Evolutionary conservation across 805 yeast genomes (phyloP).

Genomic region (Monosporozyma aquatica): DNA sequence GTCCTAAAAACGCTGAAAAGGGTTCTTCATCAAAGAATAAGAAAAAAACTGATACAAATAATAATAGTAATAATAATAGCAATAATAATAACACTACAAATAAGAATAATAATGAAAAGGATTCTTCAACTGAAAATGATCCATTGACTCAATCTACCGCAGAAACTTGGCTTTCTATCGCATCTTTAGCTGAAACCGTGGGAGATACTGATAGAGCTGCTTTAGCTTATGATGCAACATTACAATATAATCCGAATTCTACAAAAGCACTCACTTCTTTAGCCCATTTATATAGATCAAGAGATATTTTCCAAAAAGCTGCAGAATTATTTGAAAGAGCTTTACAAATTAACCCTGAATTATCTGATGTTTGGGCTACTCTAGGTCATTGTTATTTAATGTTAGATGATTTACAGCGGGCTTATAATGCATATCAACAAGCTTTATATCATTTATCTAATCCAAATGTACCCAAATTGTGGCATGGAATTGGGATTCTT

Average conservation of each 20-base stretch:
- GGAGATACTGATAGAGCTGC: conserved; percentile 87
- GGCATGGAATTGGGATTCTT: conserved; percentile 98
- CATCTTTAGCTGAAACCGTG: conserved; percentile 78
- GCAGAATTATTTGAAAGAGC: conserved; percentile 91
- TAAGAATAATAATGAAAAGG: not conserved
- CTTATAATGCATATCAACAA: conserved; percentile 93
- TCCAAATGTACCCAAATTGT: conserved; percentile 90
- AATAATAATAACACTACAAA: not conserved
- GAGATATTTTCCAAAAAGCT: conserved; percentile 88
- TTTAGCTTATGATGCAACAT: conserved; percentile 77
- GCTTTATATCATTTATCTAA: conserved; percentile 85
- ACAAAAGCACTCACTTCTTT: conserved; percentile 76
- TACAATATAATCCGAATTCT: conserved; percentile 77
- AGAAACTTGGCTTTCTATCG: conserved; percentile 83
- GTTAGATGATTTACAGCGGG: conserved; percentile 92
- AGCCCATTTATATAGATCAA: conserved; percentile 79
- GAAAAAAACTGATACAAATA: not conserved
- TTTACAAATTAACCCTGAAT: conserved; percentile 67
- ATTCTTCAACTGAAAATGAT: conserved; percentile 19
- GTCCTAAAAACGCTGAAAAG: not conserved
- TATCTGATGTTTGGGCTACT: conserved; percentile 96
- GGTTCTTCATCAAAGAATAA: not conserved
- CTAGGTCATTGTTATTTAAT: conserved; percentile 93
- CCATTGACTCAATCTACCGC: conserved; percentile 48
- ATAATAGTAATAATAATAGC: not conserved